Conservation (phyloP, 306 rosid species). For the Rosa lucieae region DNA sequence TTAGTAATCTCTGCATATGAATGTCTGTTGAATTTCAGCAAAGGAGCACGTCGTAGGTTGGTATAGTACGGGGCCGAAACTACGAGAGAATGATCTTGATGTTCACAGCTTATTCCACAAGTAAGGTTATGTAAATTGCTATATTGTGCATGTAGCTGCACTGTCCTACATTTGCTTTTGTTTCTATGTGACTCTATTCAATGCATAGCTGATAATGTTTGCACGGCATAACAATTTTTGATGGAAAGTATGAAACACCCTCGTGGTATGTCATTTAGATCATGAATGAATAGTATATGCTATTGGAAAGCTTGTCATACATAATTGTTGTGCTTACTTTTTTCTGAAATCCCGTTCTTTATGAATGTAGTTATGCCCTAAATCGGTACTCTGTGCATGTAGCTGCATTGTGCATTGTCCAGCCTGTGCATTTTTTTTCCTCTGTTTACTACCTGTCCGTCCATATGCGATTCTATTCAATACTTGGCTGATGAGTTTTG, state of each 20-base stretch:
- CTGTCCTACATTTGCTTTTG: not conserved
- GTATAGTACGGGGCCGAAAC: constrained; percentile 94
- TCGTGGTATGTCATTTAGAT: too few relatives aligned
- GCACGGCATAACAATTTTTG: not conserved
- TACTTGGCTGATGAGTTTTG: not conserved
- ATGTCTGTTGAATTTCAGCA: constrained; percentile 43
- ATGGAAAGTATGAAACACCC: not conserved
- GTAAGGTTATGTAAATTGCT: constrained; percentile 38
- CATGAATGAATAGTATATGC: too few relatives aligned
- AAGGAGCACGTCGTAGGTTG: constrained; percentile 93
- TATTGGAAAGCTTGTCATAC: too few relatives aligned
- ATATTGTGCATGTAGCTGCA: not conserved
- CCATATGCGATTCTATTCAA: not conserved
- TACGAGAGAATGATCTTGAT: constrained; percentile 87
- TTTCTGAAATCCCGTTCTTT: not conserved
- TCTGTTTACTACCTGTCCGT: not conserved
- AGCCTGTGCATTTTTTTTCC: not conserved
- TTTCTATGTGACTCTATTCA: not conserved
- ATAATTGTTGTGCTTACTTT: too few relatives aligned
- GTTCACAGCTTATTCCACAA: constrained; percentile 74
- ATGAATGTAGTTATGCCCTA: not conserved
- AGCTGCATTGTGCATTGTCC: not conserved
- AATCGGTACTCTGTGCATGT: not conserved
- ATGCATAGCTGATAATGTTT: not conserved
- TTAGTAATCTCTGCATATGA: not conserved